Conservation (phyloP, 1,139 yeast genomes). For the Diutina neorugosa region DNA sequence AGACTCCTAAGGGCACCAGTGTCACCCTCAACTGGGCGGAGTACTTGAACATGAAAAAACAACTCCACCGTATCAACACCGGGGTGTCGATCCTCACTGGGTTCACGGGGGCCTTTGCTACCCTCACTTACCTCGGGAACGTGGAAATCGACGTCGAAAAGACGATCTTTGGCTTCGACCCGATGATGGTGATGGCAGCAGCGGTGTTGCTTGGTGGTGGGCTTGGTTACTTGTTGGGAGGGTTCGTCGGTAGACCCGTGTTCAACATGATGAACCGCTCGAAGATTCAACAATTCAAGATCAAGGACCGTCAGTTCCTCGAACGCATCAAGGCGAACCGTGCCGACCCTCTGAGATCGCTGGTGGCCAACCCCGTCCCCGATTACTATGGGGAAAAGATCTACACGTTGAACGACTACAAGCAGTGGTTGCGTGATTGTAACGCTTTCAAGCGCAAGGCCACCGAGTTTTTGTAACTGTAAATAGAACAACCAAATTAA, state of each 20-base stretch:
- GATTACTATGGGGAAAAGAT: conserved; percentile 97
- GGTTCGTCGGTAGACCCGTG: conserved; percentile 59
- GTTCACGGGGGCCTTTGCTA: conserved; percentile 49
- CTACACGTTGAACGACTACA: conserved; percentile 72
- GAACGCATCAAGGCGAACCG: conserved; percentile 64
- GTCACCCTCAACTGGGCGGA: conserved; percentile 53
- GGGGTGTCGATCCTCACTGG: conserved; percentile 62
- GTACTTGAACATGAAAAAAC: conserved; percentile 64
- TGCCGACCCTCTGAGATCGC: conserved; percentile 89
- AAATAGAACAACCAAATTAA: conserved; percentile 6
- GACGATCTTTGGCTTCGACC: conserved; percentile 76
- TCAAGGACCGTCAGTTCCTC: conserved; percentile 64
- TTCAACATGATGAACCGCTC: conserved; percentile 47
- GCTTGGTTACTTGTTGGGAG: conserved; percentile 75
- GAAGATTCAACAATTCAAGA: conserved; percentile 31
- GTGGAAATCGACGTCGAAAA: conserved; percentile 77
- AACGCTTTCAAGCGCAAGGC: conserved; percentile 82
- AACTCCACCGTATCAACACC: conserved; percentile 58
- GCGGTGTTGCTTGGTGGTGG: conserved; percentile 59
- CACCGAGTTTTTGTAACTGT: conserved; percentile 50
- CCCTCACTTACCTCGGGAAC: conserved; percentile 71
- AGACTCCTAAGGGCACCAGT: not conserved
- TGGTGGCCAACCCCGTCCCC: conserved; percentile 90
- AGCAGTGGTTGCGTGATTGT: conserved; percentile 94
- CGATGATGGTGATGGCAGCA: conserved; percentile 63